Base-by-base conservation (phyloP, 805 yeast species). In the Saccharomycopsis synnaedendra region DNA sequence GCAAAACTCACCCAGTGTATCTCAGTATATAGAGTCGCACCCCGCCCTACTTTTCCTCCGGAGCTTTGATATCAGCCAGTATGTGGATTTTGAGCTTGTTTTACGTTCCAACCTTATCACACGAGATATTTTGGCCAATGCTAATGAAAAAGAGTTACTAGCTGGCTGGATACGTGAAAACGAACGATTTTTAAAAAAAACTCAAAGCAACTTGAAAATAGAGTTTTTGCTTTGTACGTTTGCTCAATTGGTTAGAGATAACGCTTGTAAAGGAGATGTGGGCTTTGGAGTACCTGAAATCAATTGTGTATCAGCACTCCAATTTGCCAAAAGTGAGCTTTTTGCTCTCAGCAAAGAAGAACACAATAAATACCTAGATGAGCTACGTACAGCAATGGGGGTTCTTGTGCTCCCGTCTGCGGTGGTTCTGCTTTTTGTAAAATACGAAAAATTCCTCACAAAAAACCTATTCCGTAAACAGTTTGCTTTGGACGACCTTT, bases 121-220 rank as follows among this genome's bases (percentile, higher is more conserved):
- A 4, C 33, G 42, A 4, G 55, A 52, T 40, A 50, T 47, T 42
- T 39, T 52, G n/a, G 8, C 41, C 4, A 32, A 40, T 4, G 45
- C 34, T 11, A 30, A 29, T 8, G 34, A 10, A 4, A 43, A 52
- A 6, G 44, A 43, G 28, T 41, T 50, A n/a, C 41, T 51, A 31
- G 46, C 40, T 3, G 32, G 31, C 4, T 52, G 51, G 47, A 40
- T 50, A 30, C 49, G 45, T 41, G 55, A 52, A 32, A 52, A 52
- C 32, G 53, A 52, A n/a, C 49, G 47, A 31, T 47, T 47, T 33
- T 47, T 52, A 33, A 52, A 47, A 43, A 52, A 52, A 32, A 44
- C 40, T 5, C 48, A 52, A 36, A 47, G 51, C 6, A 41, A 32
- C 38, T 43, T 52, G 35, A 52, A 49, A 35, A 49, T 52, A 38